These are phyloP conservation scores for Besnoitia besnoiti DNA, from an alignment of 169 alveolate genomes.

Conservation along the genomic window DNA sequence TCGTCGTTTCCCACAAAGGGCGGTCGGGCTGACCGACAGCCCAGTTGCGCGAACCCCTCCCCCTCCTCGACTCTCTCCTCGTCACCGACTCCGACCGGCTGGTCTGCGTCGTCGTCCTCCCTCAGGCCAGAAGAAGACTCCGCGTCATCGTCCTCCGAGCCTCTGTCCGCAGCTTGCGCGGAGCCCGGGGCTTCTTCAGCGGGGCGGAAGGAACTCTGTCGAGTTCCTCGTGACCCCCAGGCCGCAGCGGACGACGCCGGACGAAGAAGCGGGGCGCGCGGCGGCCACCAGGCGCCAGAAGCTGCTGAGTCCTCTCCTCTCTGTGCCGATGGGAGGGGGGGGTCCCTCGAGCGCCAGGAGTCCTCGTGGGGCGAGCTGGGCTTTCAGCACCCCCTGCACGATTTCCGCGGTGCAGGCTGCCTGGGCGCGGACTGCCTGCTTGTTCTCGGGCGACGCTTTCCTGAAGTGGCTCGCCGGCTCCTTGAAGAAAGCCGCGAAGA, in stretches of 20 bases:
- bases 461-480: not conserved
- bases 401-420: slow-evolving; percentile 26
- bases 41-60: not conserved
- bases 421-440: slow-evolving; percentile 18
- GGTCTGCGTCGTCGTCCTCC: not conserved
- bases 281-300: not conserved
- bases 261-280: not conserved
- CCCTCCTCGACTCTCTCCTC: not conserved
- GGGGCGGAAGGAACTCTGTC: not conserved
- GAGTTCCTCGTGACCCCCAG: not conserved
- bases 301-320: not conserved
- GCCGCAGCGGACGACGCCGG: not conserved
- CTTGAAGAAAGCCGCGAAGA: slow-evolving; percentile 7
- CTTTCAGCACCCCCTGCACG: slow-evolving; percentile 1
- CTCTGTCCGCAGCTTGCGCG: no score
- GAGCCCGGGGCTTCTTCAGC: not conserved
- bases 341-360: not conserved
- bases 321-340: not conserved
- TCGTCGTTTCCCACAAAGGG: not conserved
- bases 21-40: not conserved
- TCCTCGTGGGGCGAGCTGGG: slow-evolving; percentile 30
- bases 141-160: not conserved
- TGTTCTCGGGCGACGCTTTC: slow-evolving; percentile 7
- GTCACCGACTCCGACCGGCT: not conserved
- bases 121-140: not conserved